Evolutionary conservation across 345 rosid genomes (phyloP).

Genomic region (Rhodamnia argentea): DNA sequence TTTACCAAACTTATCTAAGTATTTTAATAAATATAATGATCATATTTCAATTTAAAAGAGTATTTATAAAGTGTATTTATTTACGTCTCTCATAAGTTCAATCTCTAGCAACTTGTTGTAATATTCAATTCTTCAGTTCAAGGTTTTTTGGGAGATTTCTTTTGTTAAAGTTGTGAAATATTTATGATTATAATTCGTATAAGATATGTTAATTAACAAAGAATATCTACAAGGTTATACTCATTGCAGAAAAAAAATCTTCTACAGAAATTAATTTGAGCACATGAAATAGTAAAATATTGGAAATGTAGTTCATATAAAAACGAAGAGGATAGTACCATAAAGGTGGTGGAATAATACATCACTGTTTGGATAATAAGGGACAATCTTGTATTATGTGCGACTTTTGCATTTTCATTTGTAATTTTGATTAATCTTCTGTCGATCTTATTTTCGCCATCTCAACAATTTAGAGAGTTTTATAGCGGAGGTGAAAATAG

Average conservation of each 20-base stretch:
- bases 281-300: background rate
- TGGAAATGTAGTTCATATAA: background rate
- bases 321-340: background rate
- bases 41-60: background rate
- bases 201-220: background rate
- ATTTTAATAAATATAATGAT: background rate
- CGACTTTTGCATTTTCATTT: background rate
- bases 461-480: background rate
- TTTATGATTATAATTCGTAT: background rate
- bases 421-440: background rate
- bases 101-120: background rate
- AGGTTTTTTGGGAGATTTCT: background rate
- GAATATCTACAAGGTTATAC: background rate
- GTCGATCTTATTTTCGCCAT: background rate
- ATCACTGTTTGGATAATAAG: background rate
- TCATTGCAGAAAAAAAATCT: background rate
- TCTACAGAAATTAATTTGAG: background rate
- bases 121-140: background rate
- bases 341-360: background rate
- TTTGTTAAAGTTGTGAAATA: background rate
- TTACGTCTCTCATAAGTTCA: background rate
- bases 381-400: background rate
- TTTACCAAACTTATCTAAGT: background rate
- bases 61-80: background rate
- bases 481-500: background rate